Base-by-base conservation (phyloP, 179 eudicot species). In the Drosera spatulata region DNA sequence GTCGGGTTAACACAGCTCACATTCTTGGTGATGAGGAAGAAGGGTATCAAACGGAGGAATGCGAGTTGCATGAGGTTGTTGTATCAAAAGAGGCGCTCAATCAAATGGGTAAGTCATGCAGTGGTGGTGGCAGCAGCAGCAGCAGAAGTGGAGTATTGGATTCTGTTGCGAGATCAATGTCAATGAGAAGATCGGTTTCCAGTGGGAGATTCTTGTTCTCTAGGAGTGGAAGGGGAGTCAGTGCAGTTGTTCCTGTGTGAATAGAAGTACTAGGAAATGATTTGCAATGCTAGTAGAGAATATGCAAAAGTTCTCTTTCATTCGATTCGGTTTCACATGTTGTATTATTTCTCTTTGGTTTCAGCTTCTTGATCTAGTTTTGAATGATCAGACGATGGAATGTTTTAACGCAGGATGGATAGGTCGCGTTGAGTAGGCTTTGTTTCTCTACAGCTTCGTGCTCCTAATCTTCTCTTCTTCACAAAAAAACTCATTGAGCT, bases 121-220 rank as follows among this genome's bases (percentile, higher is more conserved):
- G 33, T 22, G n/a, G n/a, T 56, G 52, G 53, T 22, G 58, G 58
- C 56, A 10, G 61, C 65, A 60, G 70, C 46, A 51, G 46, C 11
- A 55, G 61, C 51, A 64, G 60, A 58, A 73, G 42, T 64, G 79
- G 58, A 4, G 60, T 64, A 12, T 66, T 68, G 69, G 68, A 73
- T 53, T 64, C 62, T 72, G 75, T 62, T 42, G 55, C 37, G 64
- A 70, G 68, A 48, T 72, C 80, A 46, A 69, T 56, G 53, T 45
- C 63, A n/a, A 75, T 82, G 79, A 85, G 73, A 61, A 75, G 91
- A 65, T 82, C 91, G 1, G 73, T 77, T 68, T 85, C 91, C 1
- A 79, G 88, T 61, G 91, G 91, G 62, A 65, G 86, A 66, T 77
- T 79, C 50, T 61, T 69, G 59, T 64, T 73, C 39, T 6, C 72